Percentiles rank a stretch among this genome's conserved stretches.
Evolutionary conservation across 139 green algal genomes (phyloP).

Genomic region (Haematococcus lacustris): DNA sequence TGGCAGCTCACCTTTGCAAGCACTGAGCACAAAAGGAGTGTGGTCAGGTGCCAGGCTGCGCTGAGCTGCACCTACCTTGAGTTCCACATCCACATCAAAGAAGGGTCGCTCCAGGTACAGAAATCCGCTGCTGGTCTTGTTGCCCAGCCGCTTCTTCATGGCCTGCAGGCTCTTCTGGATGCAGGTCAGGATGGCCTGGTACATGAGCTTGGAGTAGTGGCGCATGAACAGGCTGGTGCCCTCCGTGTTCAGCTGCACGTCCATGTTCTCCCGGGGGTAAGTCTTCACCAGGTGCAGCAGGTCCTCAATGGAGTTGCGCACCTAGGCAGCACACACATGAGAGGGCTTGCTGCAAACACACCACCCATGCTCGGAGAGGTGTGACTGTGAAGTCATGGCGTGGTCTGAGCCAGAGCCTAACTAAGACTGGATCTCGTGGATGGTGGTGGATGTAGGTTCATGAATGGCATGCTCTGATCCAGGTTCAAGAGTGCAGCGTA

Average conservation of each 20-base stretch:
- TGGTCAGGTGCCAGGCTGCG: too few relatives aligned
- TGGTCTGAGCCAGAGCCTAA: too few relatives aligned
- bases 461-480: too few relatives aligned
- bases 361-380: too few relatives aligned
- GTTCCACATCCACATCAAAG: conserved; percentile 85
- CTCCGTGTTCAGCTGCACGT: conserved; percentile 4
- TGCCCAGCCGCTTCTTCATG: conserved; percentile 72
- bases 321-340: too few relatives aligned
- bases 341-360: too few relatives aligned
- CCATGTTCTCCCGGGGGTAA: conserved; percentile 68
- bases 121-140: conserved; percentile 48
- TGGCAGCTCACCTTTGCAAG: too few relatives aligned
- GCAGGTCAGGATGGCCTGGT: conserved; percentile 64
- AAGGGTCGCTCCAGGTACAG: conserved; percentile 76
- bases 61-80: conserved; percentile 68
- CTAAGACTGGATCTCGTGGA: too few relatives aligned
- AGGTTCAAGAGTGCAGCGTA: too few relatives aligned
- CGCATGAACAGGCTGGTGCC: conserved; percentile 54
- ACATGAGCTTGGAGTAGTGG: conserved; percentile 78
- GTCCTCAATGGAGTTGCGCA: conserved; percentile 64
- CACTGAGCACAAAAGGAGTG: too few relatives aligned
- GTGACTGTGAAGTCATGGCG: too few relatives aligned
- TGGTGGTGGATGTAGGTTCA: too few relatives aligned
- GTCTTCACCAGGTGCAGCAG: conserved; percentile 53
- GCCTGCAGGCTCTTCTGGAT: conserved; percentile 67